Base-by-base conservation (phyloP, 495 filamentous ascomycete genomes). In the Aspergillus sclerotiicarbonarius region DNA sequence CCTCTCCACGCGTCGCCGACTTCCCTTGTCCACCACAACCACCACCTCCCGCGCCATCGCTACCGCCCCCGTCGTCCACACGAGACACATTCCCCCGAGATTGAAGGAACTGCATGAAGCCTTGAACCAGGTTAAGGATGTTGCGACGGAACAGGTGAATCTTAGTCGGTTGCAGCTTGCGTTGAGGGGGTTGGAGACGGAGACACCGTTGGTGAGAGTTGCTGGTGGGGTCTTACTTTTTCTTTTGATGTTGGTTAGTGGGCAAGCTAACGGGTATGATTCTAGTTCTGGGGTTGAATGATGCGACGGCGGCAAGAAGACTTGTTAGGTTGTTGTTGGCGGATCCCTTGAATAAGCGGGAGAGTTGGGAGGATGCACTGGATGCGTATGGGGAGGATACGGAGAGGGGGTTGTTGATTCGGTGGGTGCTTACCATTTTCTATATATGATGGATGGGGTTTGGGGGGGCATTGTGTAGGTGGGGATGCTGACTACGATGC, bases 91-190 rank as follows among this genome's bases (percentile, higher is more conserved):
- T 6, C 75, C 75, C 9, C 57, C 71, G 18, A 68, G 67, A 18
- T 69, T 77, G 51, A 68, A 70, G 47, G 75, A 80, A 53, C 79
- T 96, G 12, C 78, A 91, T 61, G 71, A 79, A 44, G 81, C 85
- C 10, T 75, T 95, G 18, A 71, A 74, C 8, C 76, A 79, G 20
- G 74, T 96, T 20, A 79, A 89, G 60, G 79, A 80, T 56, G 71
- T 82, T 41, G 83, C 86, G 21, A 74, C 82, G 37, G 80, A 81
- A 58, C 84, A 86, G 68, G 80, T 92, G 56, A 89, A 90, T 71
- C 76, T 88, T 19, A 88, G 88, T 56, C 84, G 90, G 62, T 67
- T 97, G 52, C 86, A 90, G 64, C 80, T 98, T 62, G 93, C 91
- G 16, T 70, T 91, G 66, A 80, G 87, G 50, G 90, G 90, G 6